Percentiles rank a stretch among this genome's conserved stretches.
These are phyloP conservation scores for Purpureocillium takamizusanense DNA, from an alignment of 2,329 filamentous ascomycete species.

Conservation along the genomic window DNA sequence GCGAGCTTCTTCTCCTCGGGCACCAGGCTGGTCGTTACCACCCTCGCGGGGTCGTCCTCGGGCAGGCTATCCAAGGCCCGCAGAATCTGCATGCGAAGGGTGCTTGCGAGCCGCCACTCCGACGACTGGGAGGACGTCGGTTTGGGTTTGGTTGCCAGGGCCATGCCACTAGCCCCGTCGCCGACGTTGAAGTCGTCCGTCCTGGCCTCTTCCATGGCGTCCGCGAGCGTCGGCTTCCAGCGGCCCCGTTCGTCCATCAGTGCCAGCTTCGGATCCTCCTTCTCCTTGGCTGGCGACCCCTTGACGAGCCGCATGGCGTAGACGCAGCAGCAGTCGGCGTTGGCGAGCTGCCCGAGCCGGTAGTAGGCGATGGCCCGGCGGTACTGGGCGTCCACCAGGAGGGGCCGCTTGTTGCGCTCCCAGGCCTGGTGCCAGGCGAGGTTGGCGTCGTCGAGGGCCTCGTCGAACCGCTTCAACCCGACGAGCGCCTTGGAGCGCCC, in stretches of 20 bases:
- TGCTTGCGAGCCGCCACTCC: constrained; percentile 31
- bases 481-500: constrained; percentile 74
- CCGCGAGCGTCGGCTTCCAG: constrained; percentile 31
- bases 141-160: background rate
- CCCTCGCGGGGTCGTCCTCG: constrained; percentile 34
- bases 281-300: constrained; percentile 19
- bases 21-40: constrained; percentile 26
- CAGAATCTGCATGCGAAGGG: constrained; percentile 39
- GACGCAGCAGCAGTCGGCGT: constrained; percentile 63
- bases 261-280: constrained; percentile 18
- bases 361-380: constrained; percentile 68
- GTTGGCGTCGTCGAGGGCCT: constrained; percentile 63
- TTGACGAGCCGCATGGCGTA: constrained; percentile 39
- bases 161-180: constrained; percentile 1
- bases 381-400: constrained; percentile 74
- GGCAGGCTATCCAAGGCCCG: constrained; percentile 33
- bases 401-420: constrained; percentile 62
- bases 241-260: constrained; percentile 34
- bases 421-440: constrained; percentile 52
- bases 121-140: constrained; percentile 6
- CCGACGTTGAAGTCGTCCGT: constrained; percentile 21
- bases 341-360: constrained; percentile 60
- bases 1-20: constrained; percentile 21
- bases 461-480: constrained; percentile 48
- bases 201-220: constrained; percentile 17